Percentiles rank a stretch among this genome's conserved stretches.
Evolutionary conservation across 1,139 yeast genomes (phyloP).

Genomic region (Pichia sp.): DNA sequence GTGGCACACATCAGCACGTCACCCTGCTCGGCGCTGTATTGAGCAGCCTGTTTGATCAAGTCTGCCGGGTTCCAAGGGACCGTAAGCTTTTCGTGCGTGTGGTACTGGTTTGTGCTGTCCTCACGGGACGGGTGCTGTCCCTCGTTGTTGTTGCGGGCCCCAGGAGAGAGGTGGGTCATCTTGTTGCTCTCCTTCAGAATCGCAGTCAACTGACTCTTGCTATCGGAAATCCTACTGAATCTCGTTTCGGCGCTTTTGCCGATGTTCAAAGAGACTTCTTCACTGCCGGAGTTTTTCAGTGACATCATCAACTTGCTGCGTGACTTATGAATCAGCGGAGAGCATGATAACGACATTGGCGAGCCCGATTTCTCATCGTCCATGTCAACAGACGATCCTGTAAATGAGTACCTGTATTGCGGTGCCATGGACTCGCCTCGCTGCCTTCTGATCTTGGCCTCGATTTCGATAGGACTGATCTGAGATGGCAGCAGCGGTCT

Average conservation of each 20-base stretch:
- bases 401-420: conserved; percentile 27
- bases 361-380: conserved; percentile 29
- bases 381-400: conserved; percentile 30
- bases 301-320: conserved; percentile 18
- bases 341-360: conserved; percentile 21
- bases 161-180: background rate
- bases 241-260: conserved; percentile 29
- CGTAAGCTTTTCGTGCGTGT: conserved; percentile 1
- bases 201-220: conserved; percentile 27
- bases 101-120: background rate
- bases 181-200: conserved; percentile 15
- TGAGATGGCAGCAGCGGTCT: background rate
- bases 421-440: conserved; percentile 14
- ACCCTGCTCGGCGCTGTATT: conserved; percentile 58
- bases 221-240: conserved; percentile 18
- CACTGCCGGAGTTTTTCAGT: conserved; percentile 9
- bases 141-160: background rate
- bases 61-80: conserved; percentile 47
- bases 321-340: conserved; percentile 17
- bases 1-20: conserved; percentile 62
- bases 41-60: conserved; percentile 44
- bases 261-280: conserved; percentile 2
- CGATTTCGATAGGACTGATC: conserved; percentile 7
- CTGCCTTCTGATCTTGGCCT: background rate
- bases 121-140: background rate